Evolutionary conservation across 2,329 filamentous ascomycete genomes (phyloP), one percentile per base, ranked within the genome.

Genomic region (Pseudogymnoascus sp.): DNA sequence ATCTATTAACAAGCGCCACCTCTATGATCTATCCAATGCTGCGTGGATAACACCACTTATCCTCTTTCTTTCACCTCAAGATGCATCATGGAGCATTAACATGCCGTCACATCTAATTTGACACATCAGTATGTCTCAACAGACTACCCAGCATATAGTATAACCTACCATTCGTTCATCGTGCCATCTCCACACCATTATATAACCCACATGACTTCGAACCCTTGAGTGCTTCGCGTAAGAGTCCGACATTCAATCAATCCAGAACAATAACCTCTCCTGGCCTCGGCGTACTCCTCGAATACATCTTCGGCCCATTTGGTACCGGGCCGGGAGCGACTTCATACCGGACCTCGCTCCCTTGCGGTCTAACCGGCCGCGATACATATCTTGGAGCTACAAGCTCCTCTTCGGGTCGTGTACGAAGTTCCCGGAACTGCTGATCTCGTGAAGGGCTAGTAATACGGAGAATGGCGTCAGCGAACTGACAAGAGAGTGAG

Each of bases 201-300:
- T 50, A 17, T 29, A 29, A 26, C 13, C 7, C 41, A 15, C 13
- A 31, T 1, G 13, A 5, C 24, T 31, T 50, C 24, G 2, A 50
- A 11, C 24, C 41, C 1, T 29, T 10, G 24, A 4, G 29, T 9
- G 24, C 11, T 13, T 47, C 6, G 5, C 4, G 10, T 24, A 41
- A 41, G 11, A 41, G 1, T 0, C 9, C 15, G 15, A 29, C 21
- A 17, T 2, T 11, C 8, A 39, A 50, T 60, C 37, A 60, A 31
- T 60, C 36, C 37, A 60, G 10, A 11, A 60, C 58, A 60, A 60
- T 60, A 60, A 60, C 37, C 40, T 60, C 58, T 9, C 40, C 58
- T 10, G 26, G 33, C 3, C 58, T 26, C 10, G 58, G 36, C 36
- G 40, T 39, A 60, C 37, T 40, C 40, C 37, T 50, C 6, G 26